A percentile compares a stretch with the other conserved stretches of the same genome.
phyloP scores from a whole-genome alignment of 441 rosid genomes.

The Omphalea diandra region DNA sequence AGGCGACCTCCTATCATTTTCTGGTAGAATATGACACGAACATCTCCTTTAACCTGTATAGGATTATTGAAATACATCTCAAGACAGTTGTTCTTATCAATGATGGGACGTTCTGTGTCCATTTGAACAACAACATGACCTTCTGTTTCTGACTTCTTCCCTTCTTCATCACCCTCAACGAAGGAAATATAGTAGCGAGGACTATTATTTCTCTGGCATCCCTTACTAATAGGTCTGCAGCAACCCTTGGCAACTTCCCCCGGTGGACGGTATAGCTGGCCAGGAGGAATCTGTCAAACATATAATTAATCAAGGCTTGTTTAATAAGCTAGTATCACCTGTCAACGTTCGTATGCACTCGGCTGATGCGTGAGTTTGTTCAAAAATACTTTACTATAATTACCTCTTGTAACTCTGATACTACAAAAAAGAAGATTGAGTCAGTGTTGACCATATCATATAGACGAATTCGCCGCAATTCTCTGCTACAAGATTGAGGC shows the following conservation, averaged over 20 bases:
- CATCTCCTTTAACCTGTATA: slow-evolving; percentile 70
- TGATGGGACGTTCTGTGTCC: slow-evolving; percentile 82
- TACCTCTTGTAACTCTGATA: slow-evolving; percentile 82
- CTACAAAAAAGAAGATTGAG: slow-evolving; percentile 79
- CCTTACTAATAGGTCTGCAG: slow-evolving; percentile 64
- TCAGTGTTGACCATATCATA: slow-evolving; percentile 65
- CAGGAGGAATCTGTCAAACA: slow-evolving; percentile 47
- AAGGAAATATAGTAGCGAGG: slow-evolving; percentile 69
- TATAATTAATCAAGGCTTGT: too few relatives aligned
- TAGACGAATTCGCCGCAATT: slow-evolving; percentile 68
- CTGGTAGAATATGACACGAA: slow-evolving; percentile 76
- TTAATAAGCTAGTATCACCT: too few relatives aligned
- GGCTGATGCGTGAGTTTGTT: too few relatives aligned
- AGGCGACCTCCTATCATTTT: slow-evolving; percentile 84
- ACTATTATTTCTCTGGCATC: slow-evolving; percentile 47
- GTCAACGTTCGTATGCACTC: too few relatives aligned
- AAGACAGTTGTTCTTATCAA: slow-evolving; percentile 76
- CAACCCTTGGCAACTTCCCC: slow-evolving; percentile 64
- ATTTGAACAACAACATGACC: slow-evolving; percentile 68
- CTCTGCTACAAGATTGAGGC: slow-evolving; percentile 62
- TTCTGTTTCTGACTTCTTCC: slow-evolving; percentile 27
- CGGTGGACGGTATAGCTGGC: slow-evolving; percentile 63
- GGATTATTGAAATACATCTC: slow-evolving; percentile 72
- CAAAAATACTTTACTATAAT: too few relatives aligned
- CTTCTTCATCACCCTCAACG: slow-evolving; percentile 41